Evolutionary conservation across 2,329 filamentous ascomycete genomes (phyloP), one percentile per base, ranked within the genome.

Genomic region (Fusarium sp.): DNA sequence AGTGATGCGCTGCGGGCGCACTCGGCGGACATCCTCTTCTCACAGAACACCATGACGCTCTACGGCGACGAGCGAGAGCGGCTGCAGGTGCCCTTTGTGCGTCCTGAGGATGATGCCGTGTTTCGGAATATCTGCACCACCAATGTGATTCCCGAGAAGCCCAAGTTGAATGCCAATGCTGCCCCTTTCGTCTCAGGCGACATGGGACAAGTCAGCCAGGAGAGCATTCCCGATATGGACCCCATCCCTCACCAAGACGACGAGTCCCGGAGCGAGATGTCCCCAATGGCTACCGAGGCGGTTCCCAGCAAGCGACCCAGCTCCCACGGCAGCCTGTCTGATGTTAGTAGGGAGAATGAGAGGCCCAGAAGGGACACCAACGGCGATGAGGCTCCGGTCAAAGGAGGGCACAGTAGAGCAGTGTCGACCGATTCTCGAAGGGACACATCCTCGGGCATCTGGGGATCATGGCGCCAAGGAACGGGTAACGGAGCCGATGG

Each of bases 1-100:
- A 98, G 95, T 79, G 96, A 98, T 82, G 90, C 94, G 16, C 87
- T 99, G 66, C 91, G 95, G 71, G 88, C 93, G 11, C 94, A 97
- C 80, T 97, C 94, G 74, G 96, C 95, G 27, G 97, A 98, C 81
- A 89, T 99, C 13, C 85, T 98, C 25, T 94, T 99, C 78, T 98
- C 97, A 0, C 94, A 95, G 74, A 98, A 98, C 79, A 93, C 93
- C 73, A 91, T 99, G 86, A 93, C 93, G 0, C 86, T 98, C 31
- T 95, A 95, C 76, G 94, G 97, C 76, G 93, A 95, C 79, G 94
- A 97, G 68, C 90, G 93, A 54, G 95, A 94, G 81, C 97, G 96
- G 79, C 86, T 98, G 14, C 95, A 94, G 18, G 92, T 99, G 36
- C 97, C 97, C 3, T 93, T 99, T 75, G 95, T 98, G 45, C 91